Evolutionary conservation across 2,329 filamentous ascomycete species (phyloP).

Genomic region (Tolypocladium album): DNA sequence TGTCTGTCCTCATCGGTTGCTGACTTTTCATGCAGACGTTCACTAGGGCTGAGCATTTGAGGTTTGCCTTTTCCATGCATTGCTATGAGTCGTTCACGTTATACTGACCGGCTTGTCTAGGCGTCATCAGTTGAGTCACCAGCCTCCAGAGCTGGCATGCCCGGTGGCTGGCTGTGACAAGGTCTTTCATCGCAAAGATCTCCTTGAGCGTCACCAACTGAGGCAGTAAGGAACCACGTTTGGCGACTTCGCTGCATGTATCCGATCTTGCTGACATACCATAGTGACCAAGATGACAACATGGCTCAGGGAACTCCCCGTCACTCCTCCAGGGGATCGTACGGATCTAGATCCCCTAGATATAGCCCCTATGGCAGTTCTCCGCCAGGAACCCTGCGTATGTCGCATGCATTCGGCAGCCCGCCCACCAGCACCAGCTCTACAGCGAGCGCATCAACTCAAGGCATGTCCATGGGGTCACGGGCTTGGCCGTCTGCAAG

Average conservation of each 20-base stretch:
- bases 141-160: conserved; percentile 41
- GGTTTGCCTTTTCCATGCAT: conserved; percentile 26
- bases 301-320: background rate
- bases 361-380: conserved; percentile 6
- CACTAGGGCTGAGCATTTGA: conserved; percentile 51
- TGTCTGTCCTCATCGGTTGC: background rate
- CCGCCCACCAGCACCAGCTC: conserved; percentile 3
- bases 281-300: conserved; percentile 5
- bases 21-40: conserved; percentile 36
- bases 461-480: conserved; percentile 6
- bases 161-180: conserved; percentile 42
- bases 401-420: conserved; percentile 7
- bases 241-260: background rate
- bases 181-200: conserved; percentile 47
- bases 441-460: conserved; percentile 4
- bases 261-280: background rate
- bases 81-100: background rate
- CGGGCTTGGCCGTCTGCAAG: conserved; percentile 12
- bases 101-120: conserved; percentile 24
- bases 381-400: conserved; percentile 9
- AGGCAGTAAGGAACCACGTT: conserved; percentile 20
- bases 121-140: conserved; percentile 50
- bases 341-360: conserved; percentile 8
- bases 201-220: conserved; percentile 45
- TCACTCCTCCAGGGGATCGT: conserved; percentile 5